Evolutionary conservation across 345 rosid species (phyloP).

Genomic region (Diplotaxis tenuifolia): DNA sequence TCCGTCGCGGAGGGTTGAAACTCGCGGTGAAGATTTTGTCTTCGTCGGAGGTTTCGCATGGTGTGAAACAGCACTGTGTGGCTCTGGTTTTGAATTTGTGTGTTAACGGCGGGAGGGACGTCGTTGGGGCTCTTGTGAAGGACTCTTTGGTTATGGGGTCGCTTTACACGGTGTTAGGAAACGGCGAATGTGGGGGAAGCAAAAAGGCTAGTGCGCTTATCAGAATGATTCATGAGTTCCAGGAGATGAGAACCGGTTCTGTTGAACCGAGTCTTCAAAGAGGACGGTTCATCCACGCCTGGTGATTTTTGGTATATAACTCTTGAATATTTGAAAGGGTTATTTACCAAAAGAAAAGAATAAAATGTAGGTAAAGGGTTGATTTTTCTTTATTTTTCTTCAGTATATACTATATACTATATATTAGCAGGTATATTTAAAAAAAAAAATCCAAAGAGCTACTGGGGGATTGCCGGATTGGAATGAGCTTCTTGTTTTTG

Average conservation of each 20-base stretch:
- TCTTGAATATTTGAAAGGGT: conserved; percentile 25
- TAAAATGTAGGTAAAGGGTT: background rate
- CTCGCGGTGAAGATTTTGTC: conserved; percentile 37
- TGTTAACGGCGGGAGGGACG: conserved; percentile 50
- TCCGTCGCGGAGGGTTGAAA: conserved; percentile 47
- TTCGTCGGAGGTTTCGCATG: conserved; percentile 35
- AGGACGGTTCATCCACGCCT: conserved; percentile 53
- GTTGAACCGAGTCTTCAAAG: conserved; percentile 40
- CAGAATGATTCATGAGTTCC: conserved; percentile 63
- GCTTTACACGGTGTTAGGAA: conserved; percentile 58
- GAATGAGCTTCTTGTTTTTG: conserved; percentile 5
- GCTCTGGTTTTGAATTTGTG: conserved; percentile 53
- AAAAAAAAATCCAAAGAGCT: conserved; percentile 9
- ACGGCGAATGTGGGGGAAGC: conserved; percentile 68
- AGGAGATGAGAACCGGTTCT: conserved; percentile 47
- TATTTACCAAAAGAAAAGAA: background rate
- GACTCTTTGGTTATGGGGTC: conserved; percentile 59
- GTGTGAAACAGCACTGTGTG: conserved; percentile 58
- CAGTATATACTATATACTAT: no score
- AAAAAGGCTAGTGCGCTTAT: conserved; percentile 69
- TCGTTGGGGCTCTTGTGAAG: conserved; percentile 38
- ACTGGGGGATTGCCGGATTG: background rate
- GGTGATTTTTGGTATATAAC: conserved; percentile 40
- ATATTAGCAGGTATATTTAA: background rate
- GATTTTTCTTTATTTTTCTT: conserved; percentile 1